Percentiles rank a stretch among this genome's conserved stretches.
phyloP scores from a whole-genome alignment of 352 stramenopile genomes.

The Globisporangium iwayamae region DNA sequence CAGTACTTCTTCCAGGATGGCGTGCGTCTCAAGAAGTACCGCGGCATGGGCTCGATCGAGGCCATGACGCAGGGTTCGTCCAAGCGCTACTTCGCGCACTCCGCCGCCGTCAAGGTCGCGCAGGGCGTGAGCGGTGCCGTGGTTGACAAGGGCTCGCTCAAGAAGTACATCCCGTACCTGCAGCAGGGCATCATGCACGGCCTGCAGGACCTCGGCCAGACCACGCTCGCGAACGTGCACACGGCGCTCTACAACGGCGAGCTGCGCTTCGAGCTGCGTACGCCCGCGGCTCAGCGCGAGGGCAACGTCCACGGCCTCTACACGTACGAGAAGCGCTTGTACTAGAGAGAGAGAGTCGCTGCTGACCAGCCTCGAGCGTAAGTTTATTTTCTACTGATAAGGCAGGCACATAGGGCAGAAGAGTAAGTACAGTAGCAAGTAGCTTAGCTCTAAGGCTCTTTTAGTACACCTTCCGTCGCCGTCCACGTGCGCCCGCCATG shows the following conservation, averaged over 20 bases:
- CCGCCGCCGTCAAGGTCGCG: conserved; percentile 96
- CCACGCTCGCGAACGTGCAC: conserved; percentile 89
- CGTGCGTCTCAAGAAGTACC: conserved; percentile 99
- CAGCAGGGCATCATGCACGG: conserved; percentile 98
- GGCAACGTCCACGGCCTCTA: conserved; percentile 98
- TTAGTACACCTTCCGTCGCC: conserved; percentile 14
- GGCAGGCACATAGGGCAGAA: background rate
- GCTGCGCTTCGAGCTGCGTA: conserved; percentile 97
- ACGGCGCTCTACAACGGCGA: conserved; percentile 70
- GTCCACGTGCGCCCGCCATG: conserved; percentile 2
- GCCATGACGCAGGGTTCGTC: conserved; percentile 97
- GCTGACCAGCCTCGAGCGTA: background rate
- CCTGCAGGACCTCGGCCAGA: conserved; percentile 96
- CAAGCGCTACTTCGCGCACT: conserved; percentile 91
- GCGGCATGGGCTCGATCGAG: conserved; percentile 99
- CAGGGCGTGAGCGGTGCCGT: conserved; percentile 99
- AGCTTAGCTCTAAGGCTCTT: background rate
- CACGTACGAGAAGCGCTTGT: conserved; percentile 95
- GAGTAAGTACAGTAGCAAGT: background rate
- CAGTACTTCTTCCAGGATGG: conserved; percentile 99
- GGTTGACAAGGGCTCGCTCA: conserved; percentile 98
- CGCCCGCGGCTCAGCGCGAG: conserved; percentile 98
- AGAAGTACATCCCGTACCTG: conserved; percentile 99
- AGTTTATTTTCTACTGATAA: conserved; percentile 7
- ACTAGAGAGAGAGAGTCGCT: conserved; percentile 28